Conservation (phyloP, 1,284 basidiomycete species). For the Papiliotrema nemorosa region DNA sequence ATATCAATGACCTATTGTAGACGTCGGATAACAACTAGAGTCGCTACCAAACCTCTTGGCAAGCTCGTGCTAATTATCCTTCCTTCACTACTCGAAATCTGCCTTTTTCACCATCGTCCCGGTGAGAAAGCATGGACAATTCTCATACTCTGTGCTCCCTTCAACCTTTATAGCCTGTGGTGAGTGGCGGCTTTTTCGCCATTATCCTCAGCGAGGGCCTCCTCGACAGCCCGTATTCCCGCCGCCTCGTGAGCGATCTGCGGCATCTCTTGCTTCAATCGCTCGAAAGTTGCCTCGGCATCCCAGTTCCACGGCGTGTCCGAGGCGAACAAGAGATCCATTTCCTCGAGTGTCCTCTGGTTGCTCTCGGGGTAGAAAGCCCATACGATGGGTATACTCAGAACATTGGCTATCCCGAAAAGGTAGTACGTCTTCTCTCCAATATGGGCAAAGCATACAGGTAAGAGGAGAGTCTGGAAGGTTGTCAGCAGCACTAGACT, state of each 20-base stretch:
- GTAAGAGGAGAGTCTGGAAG: slow-evolving; percentile 14
- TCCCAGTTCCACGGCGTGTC: slow-evolving; percentile 21
- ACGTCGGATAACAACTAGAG: no score
- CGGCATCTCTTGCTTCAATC: slow-evolving; percentile 19
- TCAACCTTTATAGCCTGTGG: no score
- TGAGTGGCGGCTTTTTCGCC: no score
- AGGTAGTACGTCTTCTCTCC: slow-evolving; percentile 27
- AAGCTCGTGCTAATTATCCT: no score
- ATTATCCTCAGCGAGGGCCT: no score
- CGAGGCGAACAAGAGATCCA: slow-evolving; percentile 19
- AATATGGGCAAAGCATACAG: slow-evolving; percentile 24
- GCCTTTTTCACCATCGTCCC: no score
- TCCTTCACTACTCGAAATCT: no score
- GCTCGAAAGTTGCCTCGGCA: slow-evolving; percentile 22
- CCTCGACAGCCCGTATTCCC: no score
- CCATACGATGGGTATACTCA: slow-evolving; percentile 16
- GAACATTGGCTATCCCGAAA: slow-evolving; percentile 14
- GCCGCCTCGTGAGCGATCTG: slow-evolving; percentile 7
- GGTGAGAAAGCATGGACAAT: no score
- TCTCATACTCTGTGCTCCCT: no score
- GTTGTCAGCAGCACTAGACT: not conserved
- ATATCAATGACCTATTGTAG: no score
- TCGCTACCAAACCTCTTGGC: no score
- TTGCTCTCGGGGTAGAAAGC: slow-evolving; percentile 16
- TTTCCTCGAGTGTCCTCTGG: slow-evolving; percentile 15